Conservation (phyloP, 2,329 filamentous ascomycete species). For the Aspergillus hiratsukae region DNA sequence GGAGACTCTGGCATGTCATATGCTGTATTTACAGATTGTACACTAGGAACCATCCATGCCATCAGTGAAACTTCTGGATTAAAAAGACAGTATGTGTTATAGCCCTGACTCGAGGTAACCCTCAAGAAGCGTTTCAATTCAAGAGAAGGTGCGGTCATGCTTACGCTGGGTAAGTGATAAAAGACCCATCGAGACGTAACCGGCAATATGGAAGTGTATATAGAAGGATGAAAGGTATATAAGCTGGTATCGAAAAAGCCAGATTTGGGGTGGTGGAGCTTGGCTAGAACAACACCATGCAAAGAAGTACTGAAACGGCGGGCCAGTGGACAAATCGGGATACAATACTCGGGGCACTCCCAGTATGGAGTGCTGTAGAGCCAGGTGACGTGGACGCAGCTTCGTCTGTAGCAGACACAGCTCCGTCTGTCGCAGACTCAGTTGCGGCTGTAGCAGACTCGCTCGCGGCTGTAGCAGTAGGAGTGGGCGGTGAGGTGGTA, state of each 20-base stretch:
- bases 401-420: neutral
- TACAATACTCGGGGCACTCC: constrained; percentile 3
- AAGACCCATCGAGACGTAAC: neutral
- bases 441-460: constrained; percentile 6
- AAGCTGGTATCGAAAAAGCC: neutral
- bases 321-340: constrained; percentile 11
- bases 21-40: neutral
- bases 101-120: neutral
- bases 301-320: constrained; percentile 11
- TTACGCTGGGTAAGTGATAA: neutral
- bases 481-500: constrained; percentile 10
- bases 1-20: neutral
- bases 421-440: constrained; percentile 9
- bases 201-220: neutral
- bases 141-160: neutral
- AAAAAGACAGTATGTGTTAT: neutral
- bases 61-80: neutral
- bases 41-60: neutral
- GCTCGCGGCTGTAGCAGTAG: constrained; percentile 9
- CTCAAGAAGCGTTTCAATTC: neutral
- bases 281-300: constrained; percentile 11
- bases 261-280: neutral
- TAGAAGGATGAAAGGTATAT: neutral
- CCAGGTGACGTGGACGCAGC: constrained; percentile 4
- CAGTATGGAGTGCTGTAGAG: constrained; percentile 5